Evolutionary conservation across 164 flowering plant genomes (phyloP), one percentile per base, ranked within the genome.

Genomic region (Annona cherimola): DNA sequence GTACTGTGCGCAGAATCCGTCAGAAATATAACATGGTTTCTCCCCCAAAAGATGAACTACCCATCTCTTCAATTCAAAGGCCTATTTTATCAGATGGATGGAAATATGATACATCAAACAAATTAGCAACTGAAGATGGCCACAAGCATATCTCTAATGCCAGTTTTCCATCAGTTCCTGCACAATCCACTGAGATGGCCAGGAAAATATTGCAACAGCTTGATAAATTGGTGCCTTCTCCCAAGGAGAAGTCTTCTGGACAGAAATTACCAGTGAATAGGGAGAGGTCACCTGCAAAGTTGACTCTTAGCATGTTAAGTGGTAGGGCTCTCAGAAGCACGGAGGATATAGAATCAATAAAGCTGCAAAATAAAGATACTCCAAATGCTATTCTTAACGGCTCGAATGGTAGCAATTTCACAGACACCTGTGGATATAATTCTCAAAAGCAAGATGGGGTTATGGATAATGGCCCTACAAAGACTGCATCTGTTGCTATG

Each of bases 1-100:
- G 96, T 63, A 89, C 99, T 42, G 81, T 91, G 8, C 89, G 99
- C 20, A 86, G 98, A 79, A 88, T 87, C 68, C 92, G 99, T 46
- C 98, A 89, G 75, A 96, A 89, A 76, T 79, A 88, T 55, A 85
- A 81, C 76, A 84, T 88, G 43, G 71, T 84, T 54, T 76, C 85
- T 74, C 77, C 85, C 60, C 70, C 78, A 12, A 85, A 74, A 83
- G 77, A 62, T 74, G 61, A 75, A 66, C 59, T 64, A 2, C 67
- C 80, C 43, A 18, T 66, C 5, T 70, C 83, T 44, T 67, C 68
- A 16, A 43, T 16, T 1, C 69, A 73, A 63, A 83, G 73, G 75
- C 69, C 74, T 43, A 62, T 46, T 14, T 63, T 65, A 20, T 19
- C 63, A 40, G 72, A 63, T 73, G 79, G 73, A 54, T 5, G 71